Conservation (phyloP, 2,329 filamentous ascomycete genomes). For the Paraconiothyrium brasiliense region DNA sequence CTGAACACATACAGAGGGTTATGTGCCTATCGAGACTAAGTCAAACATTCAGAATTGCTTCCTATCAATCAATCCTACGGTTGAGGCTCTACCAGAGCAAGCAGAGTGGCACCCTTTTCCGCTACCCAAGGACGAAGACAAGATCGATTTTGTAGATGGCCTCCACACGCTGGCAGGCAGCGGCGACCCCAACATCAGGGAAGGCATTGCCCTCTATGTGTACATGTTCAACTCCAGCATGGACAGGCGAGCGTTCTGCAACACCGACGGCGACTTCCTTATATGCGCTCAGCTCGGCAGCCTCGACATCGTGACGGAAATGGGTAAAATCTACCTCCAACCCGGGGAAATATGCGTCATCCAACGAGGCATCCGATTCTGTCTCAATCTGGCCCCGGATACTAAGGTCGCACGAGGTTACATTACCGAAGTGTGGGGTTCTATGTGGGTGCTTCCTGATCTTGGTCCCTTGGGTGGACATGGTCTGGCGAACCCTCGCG, state of each 20-base stretch:
- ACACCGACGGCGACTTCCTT: constrained; percentile 53
- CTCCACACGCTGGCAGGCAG: constrained; percentile 61
- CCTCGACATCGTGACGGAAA: constrained; percentile 51
- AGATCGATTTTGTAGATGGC: constrained; percentile 59
- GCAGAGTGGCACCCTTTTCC: constrained; percentile 59
- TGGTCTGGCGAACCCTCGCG: constrained; percentile 52
- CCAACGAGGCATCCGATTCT: constrained; percentile 52
- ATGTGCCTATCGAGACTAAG: constrained; percentile 37
- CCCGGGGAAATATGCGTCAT: constrained; percentile 53
- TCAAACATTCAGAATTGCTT: constrained; percentile 56
- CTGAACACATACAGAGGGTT: constrained; percentile 35
- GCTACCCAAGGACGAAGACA: constrained; percentile 45
- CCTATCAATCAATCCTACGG: constrained; percentile 57
- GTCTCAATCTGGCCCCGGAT: constrained; percentile 44
- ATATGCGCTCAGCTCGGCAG: constrained; percentile 48
- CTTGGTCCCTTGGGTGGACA: constrained; percentile 53
- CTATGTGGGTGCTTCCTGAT: constrained; percentile 52
- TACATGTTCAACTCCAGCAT: constrained; percentile 60
- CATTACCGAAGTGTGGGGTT: constrained; percentile 53
- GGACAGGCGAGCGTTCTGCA: constrained; percentile 58
- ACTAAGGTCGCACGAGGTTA: constrained; percentile 49
- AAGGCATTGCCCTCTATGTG: constrained; percentile 61
- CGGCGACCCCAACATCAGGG: constrained; percentile 61
- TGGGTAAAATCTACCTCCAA: constrained; percentile 50
- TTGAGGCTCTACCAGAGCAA: constrained; percentile 61